phyloP scores from a whole-genome alignment of 805 yeast species.

The Ogataea haglerorum region DNA sequence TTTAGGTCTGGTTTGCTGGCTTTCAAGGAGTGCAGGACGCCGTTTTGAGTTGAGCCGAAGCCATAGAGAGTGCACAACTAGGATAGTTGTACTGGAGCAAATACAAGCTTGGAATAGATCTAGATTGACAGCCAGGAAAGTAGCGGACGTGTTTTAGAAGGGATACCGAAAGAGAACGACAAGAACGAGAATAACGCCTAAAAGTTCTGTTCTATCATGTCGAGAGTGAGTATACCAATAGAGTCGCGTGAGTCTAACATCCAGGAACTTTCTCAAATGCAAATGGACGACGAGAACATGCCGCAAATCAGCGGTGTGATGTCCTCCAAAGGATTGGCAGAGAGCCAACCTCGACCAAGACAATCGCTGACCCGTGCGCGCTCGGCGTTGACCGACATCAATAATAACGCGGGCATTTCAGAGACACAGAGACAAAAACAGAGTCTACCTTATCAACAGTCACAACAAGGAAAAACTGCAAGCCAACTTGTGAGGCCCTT shows the following conservation, averaged over 20 bases:
- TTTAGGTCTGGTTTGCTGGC: conserved; percentile 12
- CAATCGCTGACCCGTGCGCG: conserved; percentile 23
- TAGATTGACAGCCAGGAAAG: background rate
- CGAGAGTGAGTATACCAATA: conserved; percentile 2
- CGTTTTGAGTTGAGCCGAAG: conserved; percentile 1
- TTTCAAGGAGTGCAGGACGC: conserved; percentile 1
- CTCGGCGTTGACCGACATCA: conserved; percentile 29
- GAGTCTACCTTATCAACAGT: conserved; percentile 16
- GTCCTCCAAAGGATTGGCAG: conserved; percentile 12
- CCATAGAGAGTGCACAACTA: conserved; percentile 2
- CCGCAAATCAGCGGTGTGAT: conserved; percentile 14
- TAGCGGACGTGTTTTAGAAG: conserved; percentile 7
- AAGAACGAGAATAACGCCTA: background rate
- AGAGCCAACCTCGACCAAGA: conserved; percentile 13
- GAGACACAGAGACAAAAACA: conserved; percentile 15
- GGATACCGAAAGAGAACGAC: conserved; percentile 2
- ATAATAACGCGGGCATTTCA: conserved; percentile 18
- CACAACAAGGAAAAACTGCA: conserved; percentile 14
- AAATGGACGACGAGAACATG: conserved; percentile 31
- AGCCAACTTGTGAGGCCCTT: conserved; percentile 11
- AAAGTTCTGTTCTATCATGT: conserved; percentile 2
- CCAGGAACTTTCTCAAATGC: conserved; percentile 28
- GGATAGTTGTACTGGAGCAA: background rate
- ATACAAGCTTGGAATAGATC: background rate
- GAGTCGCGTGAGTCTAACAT: background rate